phyloP scores from a whole-genome alignment of 176 grass and related monocot genomes.

The Eleusine coracana region DNA sequence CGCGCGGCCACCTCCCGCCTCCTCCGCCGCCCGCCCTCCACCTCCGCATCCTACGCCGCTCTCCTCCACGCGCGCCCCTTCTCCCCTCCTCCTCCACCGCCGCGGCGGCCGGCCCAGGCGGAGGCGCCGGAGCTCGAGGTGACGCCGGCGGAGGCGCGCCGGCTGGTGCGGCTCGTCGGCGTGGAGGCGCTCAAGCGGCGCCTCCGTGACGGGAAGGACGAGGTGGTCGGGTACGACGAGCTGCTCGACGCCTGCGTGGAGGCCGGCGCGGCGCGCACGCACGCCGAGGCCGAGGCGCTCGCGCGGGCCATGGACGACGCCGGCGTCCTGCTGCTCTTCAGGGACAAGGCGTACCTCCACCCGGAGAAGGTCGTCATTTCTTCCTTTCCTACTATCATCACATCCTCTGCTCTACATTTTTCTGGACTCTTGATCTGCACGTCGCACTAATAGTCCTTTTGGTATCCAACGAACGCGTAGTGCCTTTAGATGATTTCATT shows the following conservation, averaged over 20 bases:
- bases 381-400: too few species aligned
- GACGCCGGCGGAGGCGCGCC: slow-evolving; percentile 53
- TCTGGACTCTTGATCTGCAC: too few species aligned
- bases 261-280: slow-evolving; percentile 55
- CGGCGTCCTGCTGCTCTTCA: slow-evolving; percentile 65
- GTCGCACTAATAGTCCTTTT: too few species aligned
- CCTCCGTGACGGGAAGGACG: slow-evolving; percentile 45
- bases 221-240: slow-evolving; percentile 55
- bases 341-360: slow-evolving; percentile 77
- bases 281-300: slow-evolving; percentile 51
- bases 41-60: not conserved
- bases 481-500: too few species aligned
- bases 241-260: slow-evolving; percentile 64
- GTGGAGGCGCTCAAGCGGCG: slow-evolving; percentile 66
- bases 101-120: not conserved
- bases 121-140: slow-evolving; percentile 9
- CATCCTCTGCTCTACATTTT: too few species aligned
- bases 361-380: slow-evolving; percentile 57
- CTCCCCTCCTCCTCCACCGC: slow-evolving; percentile 13
- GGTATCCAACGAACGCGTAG: too few species aligned
- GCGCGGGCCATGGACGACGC: slow-evolving; percentile 52
- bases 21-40: not conserved
- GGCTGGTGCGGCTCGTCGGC: slow-evolving; percentile 61
- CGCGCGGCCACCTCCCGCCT: slow-evolving; percentile 33
- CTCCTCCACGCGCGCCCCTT: slow-evolving; percentile 35